A percentile compares a stretch with the other conserved stretches of the same genome.
These are phyloP conservation scores for Phytophthora pistaciae DNA, from an alignment of 352 stramenopile genomes.

Conservation along the genomic window DNA sequence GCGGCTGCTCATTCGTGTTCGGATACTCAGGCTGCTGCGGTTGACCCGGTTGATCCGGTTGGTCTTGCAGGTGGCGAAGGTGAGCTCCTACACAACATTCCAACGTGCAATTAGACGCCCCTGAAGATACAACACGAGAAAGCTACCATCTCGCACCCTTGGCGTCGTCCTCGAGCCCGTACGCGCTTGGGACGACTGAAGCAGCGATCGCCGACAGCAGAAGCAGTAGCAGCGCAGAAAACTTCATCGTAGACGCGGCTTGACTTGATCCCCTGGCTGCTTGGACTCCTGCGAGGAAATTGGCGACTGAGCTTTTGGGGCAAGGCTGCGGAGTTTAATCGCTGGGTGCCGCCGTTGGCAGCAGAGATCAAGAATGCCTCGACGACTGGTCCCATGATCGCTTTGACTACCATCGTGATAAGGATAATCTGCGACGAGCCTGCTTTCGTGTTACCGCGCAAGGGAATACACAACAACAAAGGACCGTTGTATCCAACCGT, in stretches of 20 bases:
- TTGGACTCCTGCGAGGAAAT: conserved; percentile 10
- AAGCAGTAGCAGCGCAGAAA: conserved; percentile 15
- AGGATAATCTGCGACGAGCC: not conserved
- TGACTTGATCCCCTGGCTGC: conserved; percentile 9
- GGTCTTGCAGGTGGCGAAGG: conserved; percentile 26
- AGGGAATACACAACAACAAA: not conserved
- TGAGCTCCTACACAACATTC: conserved; percentile 6
- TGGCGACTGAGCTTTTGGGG: conserved; percentile 20
- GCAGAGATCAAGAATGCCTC: not conserved
- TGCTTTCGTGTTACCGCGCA: not conserved
- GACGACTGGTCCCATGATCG: not conserved
- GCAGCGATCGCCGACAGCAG: conserved; percentile 20
- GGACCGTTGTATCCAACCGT: not conserved
- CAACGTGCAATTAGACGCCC: not conserved
- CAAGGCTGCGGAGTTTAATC: not conserved
- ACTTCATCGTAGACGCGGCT: conserved; percentile 18
- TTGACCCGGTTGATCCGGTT: conserved; percentile 8
- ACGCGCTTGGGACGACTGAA: not conserved
- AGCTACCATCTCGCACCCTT: conserved; percentile 6
- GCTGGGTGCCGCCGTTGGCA: not conserved
- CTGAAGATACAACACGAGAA: not conserved
- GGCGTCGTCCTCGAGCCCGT: not conserved
- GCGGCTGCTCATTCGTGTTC: not conserved
- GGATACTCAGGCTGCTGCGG: conserved; percentile 1
- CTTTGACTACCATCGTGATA: not conserved